Conservation (phyloP, 106 monocot species). For the Triglochin maritima region DNA sequence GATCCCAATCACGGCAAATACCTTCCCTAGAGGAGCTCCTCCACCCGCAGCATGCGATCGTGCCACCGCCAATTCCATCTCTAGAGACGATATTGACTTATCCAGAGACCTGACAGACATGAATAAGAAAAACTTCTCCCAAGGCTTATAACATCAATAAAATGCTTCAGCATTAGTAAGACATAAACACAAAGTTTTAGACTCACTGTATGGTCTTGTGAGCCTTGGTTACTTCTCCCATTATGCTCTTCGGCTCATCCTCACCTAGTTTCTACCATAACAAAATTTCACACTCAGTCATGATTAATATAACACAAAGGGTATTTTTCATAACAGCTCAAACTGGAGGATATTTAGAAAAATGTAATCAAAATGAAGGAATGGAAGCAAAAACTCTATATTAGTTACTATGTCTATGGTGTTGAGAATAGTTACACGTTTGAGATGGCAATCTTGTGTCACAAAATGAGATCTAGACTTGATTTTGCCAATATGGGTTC, state of each 20-base stretch:
- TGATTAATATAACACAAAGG: neutral
- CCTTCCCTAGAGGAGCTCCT: slow-evolving; percentile 26
- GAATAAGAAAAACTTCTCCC: neutral
- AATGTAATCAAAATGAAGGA: neutral
- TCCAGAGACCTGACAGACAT: slow-evolving; percentile 48
- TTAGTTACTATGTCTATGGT: neutral
- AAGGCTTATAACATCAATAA: neutral
- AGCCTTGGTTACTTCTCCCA: slow-evolving; percentile 64
- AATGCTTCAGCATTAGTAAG: too few relatives aligned
- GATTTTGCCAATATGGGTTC: slow-evolving; percentile 2
- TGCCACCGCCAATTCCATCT: slow-evolving; percentile 70
- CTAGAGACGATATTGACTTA: slow-evolving; percentile 51
- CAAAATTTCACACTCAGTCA: neutral
- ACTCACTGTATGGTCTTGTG: slow-evolving; percentile 74
- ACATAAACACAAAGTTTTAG: too few relatives aligned
- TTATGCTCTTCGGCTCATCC: slow-evolving; percentile 32
- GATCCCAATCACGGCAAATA: slow-evolving; percentile 72
- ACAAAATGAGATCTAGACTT: neutral
- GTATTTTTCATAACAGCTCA: neutral
- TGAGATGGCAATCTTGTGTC: slow-evolving; percentile 30
- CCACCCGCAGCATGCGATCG: slow-evolving; percentile 14
- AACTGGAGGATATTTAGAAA: neutral
- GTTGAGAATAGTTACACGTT: slow-evolving; percentile 26
- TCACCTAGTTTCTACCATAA: slow-evolving; percentile 38
- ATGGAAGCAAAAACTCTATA: neutral